A percentile compares a stretch with the other conserved stretches of the same genome.
phyloP scores from a whole-genome alignment of 257 asterid genomes.

The Asclepias syriaca region DNA sequence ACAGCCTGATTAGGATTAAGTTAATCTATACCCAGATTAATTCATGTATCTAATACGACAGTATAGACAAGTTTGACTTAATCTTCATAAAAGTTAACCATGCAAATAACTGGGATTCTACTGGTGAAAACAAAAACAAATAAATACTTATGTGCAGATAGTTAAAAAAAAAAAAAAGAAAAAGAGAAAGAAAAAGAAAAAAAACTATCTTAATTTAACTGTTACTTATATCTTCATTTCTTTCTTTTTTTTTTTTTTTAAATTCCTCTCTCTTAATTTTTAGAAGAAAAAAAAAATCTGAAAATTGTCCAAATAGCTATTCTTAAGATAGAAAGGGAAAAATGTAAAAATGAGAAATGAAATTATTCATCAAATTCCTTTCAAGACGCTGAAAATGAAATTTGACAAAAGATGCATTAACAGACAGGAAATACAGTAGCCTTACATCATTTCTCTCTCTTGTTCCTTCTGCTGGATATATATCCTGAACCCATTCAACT shows the following conservation, averaged over 20 bases:
- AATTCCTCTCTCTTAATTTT: background rate
- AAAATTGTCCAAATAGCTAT: background rate
- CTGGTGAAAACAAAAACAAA: background rate
- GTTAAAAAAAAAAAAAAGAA: background rate
- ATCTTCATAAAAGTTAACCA: background rate
- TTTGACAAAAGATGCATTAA: background rate
- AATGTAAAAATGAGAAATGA: background rate
- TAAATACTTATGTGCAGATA: background rate
- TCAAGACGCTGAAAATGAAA: background rate
- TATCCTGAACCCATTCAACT: constrained; percentile 88
- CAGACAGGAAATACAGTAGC: background rate
- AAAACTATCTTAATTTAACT: background rate
- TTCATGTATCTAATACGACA: background rate
- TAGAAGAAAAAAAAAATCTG: background rate
- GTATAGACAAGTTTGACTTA: background rate
- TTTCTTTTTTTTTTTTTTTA: background rate
- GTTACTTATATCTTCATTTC: background rate
- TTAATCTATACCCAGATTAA: background rate
- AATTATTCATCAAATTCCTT: background rate
- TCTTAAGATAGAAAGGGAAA: background rate
- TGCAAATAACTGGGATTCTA: background rate
- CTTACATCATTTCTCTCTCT: constrained; percentile 72
- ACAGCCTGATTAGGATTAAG: background rate
- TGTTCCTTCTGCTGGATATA: constrained; percentile 54
- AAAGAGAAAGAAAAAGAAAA: background rate